Base-by-base conservation (phyloP, 2,329 filamentous ascomycete species). In the Fusarium sp. region DNA sequence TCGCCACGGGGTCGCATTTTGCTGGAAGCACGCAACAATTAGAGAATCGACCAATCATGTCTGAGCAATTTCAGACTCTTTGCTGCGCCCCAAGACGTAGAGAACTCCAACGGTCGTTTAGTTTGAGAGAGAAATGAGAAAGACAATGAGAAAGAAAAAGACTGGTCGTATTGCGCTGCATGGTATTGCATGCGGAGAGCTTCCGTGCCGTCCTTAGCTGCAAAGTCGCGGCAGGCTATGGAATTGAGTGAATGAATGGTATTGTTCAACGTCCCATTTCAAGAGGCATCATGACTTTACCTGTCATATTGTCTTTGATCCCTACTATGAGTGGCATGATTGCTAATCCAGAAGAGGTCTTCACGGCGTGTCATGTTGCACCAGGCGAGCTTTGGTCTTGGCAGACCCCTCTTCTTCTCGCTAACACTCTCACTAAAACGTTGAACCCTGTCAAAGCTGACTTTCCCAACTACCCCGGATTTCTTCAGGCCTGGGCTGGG, bases 381-480 rank as follows among this genome's bases (percentile, higher is more conserved):
- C 60, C 51, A 54, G 33, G 36, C 37, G 50, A 61, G 48, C 33
- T 29, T 40, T 41, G 13, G 49, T 49, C 37, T 56, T 48, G 37
- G 59, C 43, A n/a, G 51, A 31, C 36, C 54, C 39, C 41, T 64
- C 61, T 58, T 17, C 6, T 35, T 40, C 40, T 49, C 25, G 29
- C 29, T 31, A 31, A 31, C 13, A 42, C 36, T 35, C 52, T 39
- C 36, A 47, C 37, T 45, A 35, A 33, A 23, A 15, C 9, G 15
- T 53, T 33, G 18, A 47, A 52, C 29, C 45, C 47, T 18, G 27
- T 25, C 15, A 9, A 17, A 35, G 33, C 33, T 25, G 25, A 18
- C n/a, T 48, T 58, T 25, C 58, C 61, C 41, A 49, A 47, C 50
- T 68, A 49, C 65, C 65, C 65, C 65, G 60, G 60, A 57, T 69